Base-by-base conservation (phyloP, 208 protist genomes). In the Trypanosoma platydactyli region DNA sequence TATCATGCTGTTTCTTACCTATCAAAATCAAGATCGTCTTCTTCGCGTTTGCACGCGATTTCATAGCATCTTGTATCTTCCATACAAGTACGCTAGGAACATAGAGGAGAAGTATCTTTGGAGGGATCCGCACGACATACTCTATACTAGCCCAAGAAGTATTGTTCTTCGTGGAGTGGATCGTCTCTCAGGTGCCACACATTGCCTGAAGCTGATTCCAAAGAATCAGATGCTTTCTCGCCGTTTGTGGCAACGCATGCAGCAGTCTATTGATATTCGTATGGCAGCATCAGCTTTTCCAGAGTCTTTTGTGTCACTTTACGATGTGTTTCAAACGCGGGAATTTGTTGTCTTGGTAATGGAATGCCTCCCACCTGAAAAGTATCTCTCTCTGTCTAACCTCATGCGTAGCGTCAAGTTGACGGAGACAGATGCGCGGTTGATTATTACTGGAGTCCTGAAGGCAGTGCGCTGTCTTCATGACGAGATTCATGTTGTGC, bases 1-100 rank as follows among this genome's bases (percentile, higher is more conserved):
- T 25, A 68, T 68, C 50, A 58, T 57, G 69, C 50, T 75, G 3
- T 68, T 75, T 75, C 61, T 75, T 53, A 64, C 62, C 45, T 77
- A 77, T n/a, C 62, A 58, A 22, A 64, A 77, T 62, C 71, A 77
- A 42, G 71, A 63, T 50, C 33, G 63, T 46, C 50, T 68, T 13
- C 50, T 68, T 22, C 49, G 63, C 2, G 63, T 68, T 11, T 68
- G 63, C 30, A 68, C 63, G 35, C 45, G 63, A 1, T 68, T 68
- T 52, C 63, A 52, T 22, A 71, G 25, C 22, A 55, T 71, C 22
- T 38, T 64, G 25, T 62, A 49, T 48, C 46, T 69, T 24, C 59
- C 69, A 35, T 68, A 75, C 61, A 40, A 69, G 11, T 69, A 75
- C 46, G 20, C 45, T 9, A 69, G 68, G 40, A 68, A 50, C 49